Conservation (phyloP, 1,284 basidiomycete species). For the Sphagnurus paluster region DNA sequence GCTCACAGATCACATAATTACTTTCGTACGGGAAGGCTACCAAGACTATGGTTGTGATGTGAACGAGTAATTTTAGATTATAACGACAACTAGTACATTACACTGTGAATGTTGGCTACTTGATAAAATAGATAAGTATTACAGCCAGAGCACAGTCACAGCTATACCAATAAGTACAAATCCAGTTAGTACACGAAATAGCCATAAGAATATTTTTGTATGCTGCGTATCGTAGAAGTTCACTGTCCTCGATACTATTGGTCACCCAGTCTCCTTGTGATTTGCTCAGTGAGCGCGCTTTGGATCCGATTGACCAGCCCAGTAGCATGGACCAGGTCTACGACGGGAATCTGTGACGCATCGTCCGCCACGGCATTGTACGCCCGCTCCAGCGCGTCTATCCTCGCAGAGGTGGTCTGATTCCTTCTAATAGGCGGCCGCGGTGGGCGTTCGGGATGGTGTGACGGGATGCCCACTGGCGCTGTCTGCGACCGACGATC, state of each 20-base stretch:
- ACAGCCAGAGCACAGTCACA: no score
- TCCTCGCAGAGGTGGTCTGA: conserved; percentile 30
- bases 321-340: conserved; percentile 38
- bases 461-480: conserved; percentile 4
- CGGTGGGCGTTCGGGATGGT: conserved; percentile 11
- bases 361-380: conserved; percentile 32
- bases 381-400: conserved; percentile 34
- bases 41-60: conserved; percentile 50
- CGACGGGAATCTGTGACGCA: conserved; percentile 37
- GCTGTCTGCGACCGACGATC: conserved; percentile 11
- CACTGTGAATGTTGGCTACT: no score
- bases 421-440: conserved; percentile 23
- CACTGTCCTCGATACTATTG: conserved; percentile 1
- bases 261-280: conserved; percentile 29
- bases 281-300: conserved; percentile 35
- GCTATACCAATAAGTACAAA: no score
- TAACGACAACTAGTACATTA: no score
- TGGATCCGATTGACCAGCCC: conserved; percentile 37
- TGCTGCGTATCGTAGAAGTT: background rate
- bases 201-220: background rate
- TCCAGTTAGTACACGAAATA: no score
- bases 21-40: conserved; percentile 61
- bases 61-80: conserved; percentile 25
- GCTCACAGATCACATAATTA: conserved; percentile 56
- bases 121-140: no score